Evolutionary conservation across 768 basidiomycete genomes (phyloP).

Genomic region (Rubroboletus satanas): DNA sequence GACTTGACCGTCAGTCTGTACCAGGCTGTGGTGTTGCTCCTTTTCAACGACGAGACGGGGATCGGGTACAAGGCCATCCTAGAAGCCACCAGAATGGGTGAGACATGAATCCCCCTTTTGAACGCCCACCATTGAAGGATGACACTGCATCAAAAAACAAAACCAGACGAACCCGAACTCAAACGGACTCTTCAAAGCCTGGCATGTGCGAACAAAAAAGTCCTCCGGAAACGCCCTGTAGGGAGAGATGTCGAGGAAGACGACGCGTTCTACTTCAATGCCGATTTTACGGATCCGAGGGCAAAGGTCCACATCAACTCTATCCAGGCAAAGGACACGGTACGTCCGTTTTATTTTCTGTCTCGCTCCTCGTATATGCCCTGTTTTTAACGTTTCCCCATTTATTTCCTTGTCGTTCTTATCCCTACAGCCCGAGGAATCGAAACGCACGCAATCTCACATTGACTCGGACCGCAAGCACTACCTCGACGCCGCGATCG

Average conservation of each 20-base stretch:
- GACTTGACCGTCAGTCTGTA: constrained; percentile 90
- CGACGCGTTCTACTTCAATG: constrained; percentile 81
- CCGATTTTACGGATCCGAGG: constrained; percentile 73
- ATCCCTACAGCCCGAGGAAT: constrained; percentile 64
- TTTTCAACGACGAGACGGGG: constrained; percentile 72
- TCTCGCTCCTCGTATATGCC: not conserved
- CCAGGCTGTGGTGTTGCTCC: constrained; percentile 80
- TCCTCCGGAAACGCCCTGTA: constrained; percentile 73
- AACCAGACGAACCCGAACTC: constrained; percentile 65
- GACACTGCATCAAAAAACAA: not conserved
- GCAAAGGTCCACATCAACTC: constrained; percentile 89
- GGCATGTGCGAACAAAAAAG: constrained; percentile 86
- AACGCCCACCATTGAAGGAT: too few species aligned
- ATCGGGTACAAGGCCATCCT: constrained; percentile 66
- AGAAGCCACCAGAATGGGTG: constrained; percentile 68
- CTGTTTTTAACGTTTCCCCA: not conserved
- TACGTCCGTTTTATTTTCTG: constrained; percentile 35
- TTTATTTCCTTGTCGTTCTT: not conserved
- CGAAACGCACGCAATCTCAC: constrained; percentile 70
- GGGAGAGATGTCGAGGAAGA: constrained; percentile 73
- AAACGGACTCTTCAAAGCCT: constrained; percentile 87
- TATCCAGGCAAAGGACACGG: constrained; percentile 91
- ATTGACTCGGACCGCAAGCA: constrained; percentile 86
- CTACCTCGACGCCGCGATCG: constrained; percentile 90
- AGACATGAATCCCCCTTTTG: constrained; percentile 21